Conservation (phyloP, 2,329 filamentous ascomycete species). For the Fusarium xyrophilum region DNA sequence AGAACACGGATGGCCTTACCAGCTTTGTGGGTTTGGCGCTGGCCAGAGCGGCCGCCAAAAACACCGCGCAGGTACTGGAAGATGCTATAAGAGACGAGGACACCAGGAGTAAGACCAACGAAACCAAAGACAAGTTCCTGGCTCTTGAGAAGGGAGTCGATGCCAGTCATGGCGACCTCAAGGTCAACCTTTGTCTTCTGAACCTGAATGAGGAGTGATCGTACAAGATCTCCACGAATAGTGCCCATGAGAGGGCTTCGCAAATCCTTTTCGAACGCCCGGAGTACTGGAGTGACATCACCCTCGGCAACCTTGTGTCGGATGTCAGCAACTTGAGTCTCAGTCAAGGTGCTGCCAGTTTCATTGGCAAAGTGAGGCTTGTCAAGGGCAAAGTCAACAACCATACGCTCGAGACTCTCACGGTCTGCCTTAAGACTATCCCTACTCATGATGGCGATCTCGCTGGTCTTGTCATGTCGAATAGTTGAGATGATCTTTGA, state of each 20-base stretch:
- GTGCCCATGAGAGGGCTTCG: conserved; percentile 82
- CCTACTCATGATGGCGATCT: conserved; percentile 96
- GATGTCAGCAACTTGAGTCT: conserved; percentile 76
- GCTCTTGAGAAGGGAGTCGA: conserved; percentile 91
- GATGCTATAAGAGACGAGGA: conserved; percentile 82
- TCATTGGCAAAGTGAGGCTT: conserved; percentile 70
- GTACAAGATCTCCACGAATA: conserved; percentile 83
- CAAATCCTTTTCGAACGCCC: conserved; percentile 89
- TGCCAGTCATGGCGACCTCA: conserved; percentile 93
- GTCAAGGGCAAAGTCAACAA: conserved; percentile 91
- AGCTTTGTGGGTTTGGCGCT: conserved; percentile 68
- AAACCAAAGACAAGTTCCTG: conserved; percentile 99
- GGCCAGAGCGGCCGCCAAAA: conserved; percentile 74
- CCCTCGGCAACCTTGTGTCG: conserved; percentile 84
- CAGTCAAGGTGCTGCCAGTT: conserved; percentile 59
- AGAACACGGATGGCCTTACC: conserved; percentile 78
- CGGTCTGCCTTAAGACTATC: conserved; percentile 89
- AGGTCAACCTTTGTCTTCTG: conserved; percentile 99
- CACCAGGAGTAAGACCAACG: conserved; percentile 88
- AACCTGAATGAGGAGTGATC: conserved; percentile 91
- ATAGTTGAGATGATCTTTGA: conserved; percentile 89
- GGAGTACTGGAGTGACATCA: conserved; percentile 89
- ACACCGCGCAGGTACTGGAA: conserved; percentile 73
- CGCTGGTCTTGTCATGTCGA: conserved; percentile 87
- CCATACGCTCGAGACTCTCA: conserved; percentile 94